Percentiles rank a stretch among this genome's conserved stretches.
These are phyloP conservation scores for Salix dunnii DNA, from an alignment of 345 rosid species.

Conservation along the genomic window DNA sequence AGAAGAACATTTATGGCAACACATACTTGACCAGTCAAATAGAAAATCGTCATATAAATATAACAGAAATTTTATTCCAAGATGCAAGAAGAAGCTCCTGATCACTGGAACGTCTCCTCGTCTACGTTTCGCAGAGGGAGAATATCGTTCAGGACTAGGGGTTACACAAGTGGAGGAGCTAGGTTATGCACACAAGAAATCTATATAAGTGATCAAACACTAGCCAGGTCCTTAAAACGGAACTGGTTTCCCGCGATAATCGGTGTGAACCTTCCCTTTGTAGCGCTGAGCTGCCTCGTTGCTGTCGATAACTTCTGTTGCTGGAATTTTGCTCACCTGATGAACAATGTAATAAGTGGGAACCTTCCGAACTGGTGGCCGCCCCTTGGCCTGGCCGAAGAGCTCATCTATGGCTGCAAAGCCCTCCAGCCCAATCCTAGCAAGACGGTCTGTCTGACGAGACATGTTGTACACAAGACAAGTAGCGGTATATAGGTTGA, in stretches of 20 bases:
- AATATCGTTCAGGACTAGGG: not conserved
- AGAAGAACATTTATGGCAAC: no score
- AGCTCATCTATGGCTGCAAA: not conserved
- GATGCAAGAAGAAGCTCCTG: no score
- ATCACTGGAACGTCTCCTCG: not conserved
- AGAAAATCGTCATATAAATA: no score
- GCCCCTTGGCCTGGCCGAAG: not conserved
- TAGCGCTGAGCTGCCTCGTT: no score
- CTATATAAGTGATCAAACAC: no score
- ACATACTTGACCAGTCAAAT: no score
- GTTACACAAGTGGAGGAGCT: not conserved
- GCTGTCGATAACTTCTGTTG: not conserved
- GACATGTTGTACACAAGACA: not conserved
- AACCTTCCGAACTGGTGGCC: no score
- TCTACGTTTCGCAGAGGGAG: not conserved
- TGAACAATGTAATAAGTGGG: no score
- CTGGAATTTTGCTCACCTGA: no score
- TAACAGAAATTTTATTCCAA: no score
- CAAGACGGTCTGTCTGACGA: not conserved
- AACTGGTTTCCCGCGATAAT: not conserved
- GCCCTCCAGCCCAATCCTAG: not conserved
- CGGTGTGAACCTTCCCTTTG: no score
- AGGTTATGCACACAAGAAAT: not conserved
- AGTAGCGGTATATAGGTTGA: not conserved
- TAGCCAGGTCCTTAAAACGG: not conserved